Evolutionary conservation across 352 stramenopile genomes (phyloP), one percentile per base, ranked within the genome.

Genomic region (Pythium volutum): DNA sequence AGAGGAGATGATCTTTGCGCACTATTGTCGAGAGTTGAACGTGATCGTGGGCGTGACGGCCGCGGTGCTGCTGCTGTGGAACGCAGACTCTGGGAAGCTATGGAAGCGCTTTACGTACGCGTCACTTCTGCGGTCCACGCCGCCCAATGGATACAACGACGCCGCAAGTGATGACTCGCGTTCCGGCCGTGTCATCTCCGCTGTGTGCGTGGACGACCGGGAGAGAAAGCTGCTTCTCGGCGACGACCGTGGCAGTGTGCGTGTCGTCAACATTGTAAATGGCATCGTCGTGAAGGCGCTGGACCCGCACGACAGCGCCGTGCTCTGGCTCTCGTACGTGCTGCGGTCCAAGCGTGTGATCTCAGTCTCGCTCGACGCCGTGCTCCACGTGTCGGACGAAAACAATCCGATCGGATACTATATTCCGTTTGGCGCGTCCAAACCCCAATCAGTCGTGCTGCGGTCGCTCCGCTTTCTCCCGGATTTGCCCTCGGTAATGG

Each of bases 281-380:
- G 84, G 87, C 38, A 89, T 87, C 47, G 71, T 93, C 25, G 94
- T 93, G 76, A 96, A 96, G 58, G 73, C 86, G 56, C 65, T 90
- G 31, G 74, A 90, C 46, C 77, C 83, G 15, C 79, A 91, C 51
- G 31, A 29, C 0, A 46, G 61, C n/a, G 76, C 80, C 0, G 63
- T 89, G 18, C 67, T 76, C 4, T 76, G 66, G 27, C 52, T 91
- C 14, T 64, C 75, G 31, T 92, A 92, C 48, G 75, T 84, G 5
- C 62, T 87, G 4, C 69, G 73, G 15, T 67, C 76, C 22, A 90
- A 90, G 47, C 77, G 80, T 26, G 80, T 92, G 16, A 55, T 90
- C 43, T 90, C 83, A 0, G 70, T 88, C 15, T 81, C 77, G 1
- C 64, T 81, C 9, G 73, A 86, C 55, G 77, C 75, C 3, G 75